Evolutionary conservation across 257 asterid genomes (phyloP), one percentile per base, ranked within the genome.

Genomic region (Ilex aquifolium): DNA sequence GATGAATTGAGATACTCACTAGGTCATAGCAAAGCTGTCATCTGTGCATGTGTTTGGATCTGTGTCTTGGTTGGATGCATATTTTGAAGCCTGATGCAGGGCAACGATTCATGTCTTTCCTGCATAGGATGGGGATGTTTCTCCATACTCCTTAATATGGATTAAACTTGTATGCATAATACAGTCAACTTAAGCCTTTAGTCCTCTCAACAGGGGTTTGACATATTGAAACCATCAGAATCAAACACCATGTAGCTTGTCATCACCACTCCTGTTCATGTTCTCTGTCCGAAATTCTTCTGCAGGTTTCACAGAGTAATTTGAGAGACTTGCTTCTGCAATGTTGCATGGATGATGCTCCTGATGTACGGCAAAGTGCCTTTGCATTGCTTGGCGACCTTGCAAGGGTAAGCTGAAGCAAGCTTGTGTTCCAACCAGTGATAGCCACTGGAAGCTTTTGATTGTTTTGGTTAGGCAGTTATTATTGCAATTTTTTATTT

Each of bases 381-480:
- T 93, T 93, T 81, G 99, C 99, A 6, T 83, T 93, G 83, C 90
- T 93, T 65, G 99, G 99, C 12, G 99, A 93, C 69, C 92, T 93
- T 76, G 90, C 99, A 63, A 86, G 95, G 70, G 99, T 93, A 74
- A 72, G 93, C 73, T 59, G 71, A 72, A 15, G 27, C 6, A 53
- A 53, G 31, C 10, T 14, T 6, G 17, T 50, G 15, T 9, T 50
- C 56, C 56, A 46, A 46, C 52, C n/a, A 10, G 52, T 7, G 52
- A 14, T 2, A 46, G 52, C n/a, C 52, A 46, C n/a, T 46, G 42
- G 42, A 36, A 36, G 42, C 8, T 46, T 46, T 46, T 46, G 4
- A 4, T 10, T 46, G 52, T 11, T 46, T 46, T 46, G 13, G 52
- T 42, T 42, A 11, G 0, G 12, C 3, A 10, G 52, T 46, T 46